Evolutionary conservation across 805 yeast species (phyloP), one percentile per base, ranked within the genome.

Genomic region (Kodamaea kakaduensis): DNA sequence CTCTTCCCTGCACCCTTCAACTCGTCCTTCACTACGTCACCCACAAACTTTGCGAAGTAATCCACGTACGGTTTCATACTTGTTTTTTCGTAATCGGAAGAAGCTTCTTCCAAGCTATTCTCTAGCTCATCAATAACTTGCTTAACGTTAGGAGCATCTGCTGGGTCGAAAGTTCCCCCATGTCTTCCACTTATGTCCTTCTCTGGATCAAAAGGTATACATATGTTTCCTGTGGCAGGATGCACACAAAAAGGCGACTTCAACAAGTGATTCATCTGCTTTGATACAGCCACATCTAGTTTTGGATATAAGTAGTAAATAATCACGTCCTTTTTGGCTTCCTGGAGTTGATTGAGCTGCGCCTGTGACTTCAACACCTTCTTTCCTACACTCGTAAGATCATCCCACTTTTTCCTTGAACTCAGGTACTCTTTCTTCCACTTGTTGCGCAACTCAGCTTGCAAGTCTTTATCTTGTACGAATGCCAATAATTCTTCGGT

Each of bases 161-260:
- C 72, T 2, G 97, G 97, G 48, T 82, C 78, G 52, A 90, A 93
- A 3, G 77, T 77, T 40, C 65, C 67, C 1, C 41, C 57, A 38
- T 64, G 71, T 34, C 61, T 54, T 13, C 48, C 52, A 6, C 60
- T 52, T 22, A 67, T 45, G 43, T 64, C 66, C 25, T 61, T 52
- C 3, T 43, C 37, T 1, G 81, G 78, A 47, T 76, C 78, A 44
- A 77, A 82, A 0, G 97, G 96, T 6, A 93, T 96, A 75, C 97
- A 93, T 3, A 93, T 84, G 50, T 85, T 83, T 6, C 96, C 96
- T 0, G 98, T 93, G 2, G 87, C 81, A 2, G 98, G 98, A 58
- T 93, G 98, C 27, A 93, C 80, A 65, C 97, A 90, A 57, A 93
- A 93, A 12, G 98, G 98, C 1, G 97, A 84, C 56, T 93, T 93